Percentiles rank a stretch among this genome's conserved stretches.
These are phyloP conservation scores for Psilocybe cubensis DNA, from an alignment of 768 basidiomycete species.

Conservation along the genomic window DNA sequence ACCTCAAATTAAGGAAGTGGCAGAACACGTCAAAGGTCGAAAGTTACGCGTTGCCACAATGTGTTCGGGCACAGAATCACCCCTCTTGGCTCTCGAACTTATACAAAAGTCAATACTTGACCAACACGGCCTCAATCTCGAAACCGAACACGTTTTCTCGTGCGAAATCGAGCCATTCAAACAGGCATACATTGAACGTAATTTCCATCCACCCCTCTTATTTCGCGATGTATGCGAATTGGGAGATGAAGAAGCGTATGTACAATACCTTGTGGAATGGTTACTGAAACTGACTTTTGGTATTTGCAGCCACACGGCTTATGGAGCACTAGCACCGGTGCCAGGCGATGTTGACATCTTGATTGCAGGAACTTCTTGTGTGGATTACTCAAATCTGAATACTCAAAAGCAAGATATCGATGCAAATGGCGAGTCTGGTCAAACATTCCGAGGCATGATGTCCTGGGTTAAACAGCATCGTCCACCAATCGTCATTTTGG, in stretches of 20 bases:
- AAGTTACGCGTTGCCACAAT: constrained; percentile 94
- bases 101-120: constrained; percentile 78
- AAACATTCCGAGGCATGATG: constrained; percentile 95
- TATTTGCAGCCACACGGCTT: constrained; percentile 78
- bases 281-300: no score
- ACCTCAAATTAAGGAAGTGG: constrained; percentile 67
- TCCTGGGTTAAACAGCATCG: constrained; percentile 86
- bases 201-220: constrained; percentile 89
- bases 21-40: constrained; percentile 70
- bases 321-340: constrained; percentile 83
- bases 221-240: constrained; percentile 96
- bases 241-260: constrained; percentile 77
- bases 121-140: constrained; percentile 64
- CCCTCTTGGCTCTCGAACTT: constrained; percentile 85
- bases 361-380: constrained; percentile 94
- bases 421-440: constrained; percentile 89
- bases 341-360: constrained; percentile 91
- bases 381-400: constrained; percentile 96
- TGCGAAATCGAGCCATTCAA: constrained; percentile 98
- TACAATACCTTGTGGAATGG: no score
- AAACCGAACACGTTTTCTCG: constrained; percentile 92
- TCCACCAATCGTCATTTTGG: constrained; percentile 90
- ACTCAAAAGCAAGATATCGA: constrained; percentile 90
- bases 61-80: constrained; percentile 97
- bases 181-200: constrained; percentile 96